These are phyloP conservation scores for Echites panduratus DNA, from an alignment of 257 asterid genomes.

Conservation along the genomic window DNA sequence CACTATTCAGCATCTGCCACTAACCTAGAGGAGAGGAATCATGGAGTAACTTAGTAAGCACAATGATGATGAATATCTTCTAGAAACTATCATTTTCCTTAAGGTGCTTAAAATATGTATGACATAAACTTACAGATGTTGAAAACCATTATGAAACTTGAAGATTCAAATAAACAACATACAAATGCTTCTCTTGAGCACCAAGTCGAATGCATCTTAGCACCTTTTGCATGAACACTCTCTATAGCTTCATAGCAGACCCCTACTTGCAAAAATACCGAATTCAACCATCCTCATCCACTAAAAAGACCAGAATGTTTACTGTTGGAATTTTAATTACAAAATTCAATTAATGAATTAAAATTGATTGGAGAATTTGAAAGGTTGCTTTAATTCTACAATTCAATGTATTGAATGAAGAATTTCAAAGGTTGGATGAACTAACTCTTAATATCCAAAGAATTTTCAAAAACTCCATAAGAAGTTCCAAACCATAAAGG, in stretches of 20 bases:
- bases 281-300: not conserved
- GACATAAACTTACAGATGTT: not conserved
- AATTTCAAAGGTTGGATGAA: too few relatives aligned
- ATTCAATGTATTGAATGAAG: too few relatives aligned
- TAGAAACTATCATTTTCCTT: not conserved
- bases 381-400: too few relatives aligned
- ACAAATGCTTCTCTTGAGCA: not conserved
- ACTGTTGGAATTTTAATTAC: too few relatives aligned
- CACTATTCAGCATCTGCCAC: not conserved
- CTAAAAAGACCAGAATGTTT: not conserved
- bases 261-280: not conserved
- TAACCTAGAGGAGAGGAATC: not conserved
- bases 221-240: not conserved
- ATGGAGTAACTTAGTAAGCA: not conserved
- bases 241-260: not conserved
- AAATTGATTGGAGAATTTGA: too few relatives aligned
- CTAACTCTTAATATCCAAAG: not conserved
- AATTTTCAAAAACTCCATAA: constrained; percentile 3
- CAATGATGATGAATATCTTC: not conserved
- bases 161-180: not conserved
- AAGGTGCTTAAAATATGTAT: not conserved
- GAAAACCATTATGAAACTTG: not conserved
- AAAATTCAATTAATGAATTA: too few relatives aligned
- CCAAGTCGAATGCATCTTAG: not conserved
- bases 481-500: constrained; percentile 4